phyloP scores from a whole-genome alignment of 805 yeast genomes.

The Pichia manshurica region DNA sequence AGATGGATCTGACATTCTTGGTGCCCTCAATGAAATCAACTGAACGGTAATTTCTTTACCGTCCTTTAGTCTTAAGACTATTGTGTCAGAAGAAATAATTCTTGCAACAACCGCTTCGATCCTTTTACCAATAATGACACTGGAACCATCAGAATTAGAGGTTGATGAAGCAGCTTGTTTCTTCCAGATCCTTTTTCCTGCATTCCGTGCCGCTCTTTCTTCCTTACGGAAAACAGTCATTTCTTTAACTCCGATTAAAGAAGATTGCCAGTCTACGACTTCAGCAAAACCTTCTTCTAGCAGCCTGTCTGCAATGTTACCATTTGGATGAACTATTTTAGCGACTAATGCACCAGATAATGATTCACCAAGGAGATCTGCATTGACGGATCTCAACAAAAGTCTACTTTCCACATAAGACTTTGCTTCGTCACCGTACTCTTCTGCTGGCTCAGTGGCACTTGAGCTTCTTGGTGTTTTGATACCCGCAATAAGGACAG shows the following conservation, averaged over 20 bases:
- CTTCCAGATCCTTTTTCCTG: constrained; percentile 56
- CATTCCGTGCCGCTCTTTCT: constrained; percentile 54
- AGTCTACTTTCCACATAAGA: constrained; percentile 57
- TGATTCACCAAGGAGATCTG: constrained; percentile 53
- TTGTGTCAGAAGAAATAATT: constrained; percentile 64
- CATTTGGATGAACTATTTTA: constrained; percentile 64
- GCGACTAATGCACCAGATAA: constrained; percentile 59
- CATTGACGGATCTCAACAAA: constrained; percentile 53
- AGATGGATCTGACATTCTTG: constrained; percentile 55
- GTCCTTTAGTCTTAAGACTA: constrained; percentile 45
- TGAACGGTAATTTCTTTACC: constrained; percentile 61
- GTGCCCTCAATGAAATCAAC: constrained; percentile 70
- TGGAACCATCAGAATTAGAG: constrained; percentile 38
- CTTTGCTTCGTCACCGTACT: constrained; percentile 63
- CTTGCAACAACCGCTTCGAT: constrained; percentile 52
- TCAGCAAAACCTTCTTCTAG: constrained; percentile 67
- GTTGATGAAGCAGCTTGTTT: constrained; percentile 22
- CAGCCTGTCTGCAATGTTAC: constrained; percentile 64
- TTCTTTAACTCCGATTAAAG: constrained; percentile 54
- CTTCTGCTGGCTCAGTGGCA: constrained; percentile 40
- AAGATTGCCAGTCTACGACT: constrained; percentile 76
- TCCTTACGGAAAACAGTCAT: constrained; percentile 60
- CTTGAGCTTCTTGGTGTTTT: constrained; percentile 64
- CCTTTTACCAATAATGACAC: constrained; percentile 39
- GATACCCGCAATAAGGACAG: constrained; percentile 68